Conservation (phyloP, 208 protist genomes). For the Leishmania martiniquensis region DNA sequence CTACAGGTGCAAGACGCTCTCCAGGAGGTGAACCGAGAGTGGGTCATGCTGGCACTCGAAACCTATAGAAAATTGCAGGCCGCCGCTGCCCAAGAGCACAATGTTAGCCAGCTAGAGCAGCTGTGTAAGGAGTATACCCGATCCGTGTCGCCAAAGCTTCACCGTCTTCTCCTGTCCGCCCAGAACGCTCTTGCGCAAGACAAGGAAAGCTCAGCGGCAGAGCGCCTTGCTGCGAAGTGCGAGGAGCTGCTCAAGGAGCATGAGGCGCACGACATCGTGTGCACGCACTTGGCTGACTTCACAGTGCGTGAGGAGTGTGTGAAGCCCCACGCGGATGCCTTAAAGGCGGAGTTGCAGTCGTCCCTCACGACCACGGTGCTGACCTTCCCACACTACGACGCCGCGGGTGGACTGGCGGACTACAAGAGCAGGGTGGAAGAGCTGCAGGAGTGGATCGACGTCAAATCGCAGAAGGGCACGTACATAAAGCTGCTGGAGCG, state of each 20-base stretch:
- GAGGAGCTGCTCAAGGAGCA: constrained; percentile 51
- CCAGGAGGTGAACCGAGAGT: constrained; percentile 72
- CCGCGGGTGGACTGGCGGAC: constrained; percentile 54
- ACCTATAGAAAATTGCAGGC: constrained; percentile 69
- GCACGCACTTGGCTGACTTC: constrained; percentile 75
- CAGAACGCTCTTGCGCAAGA: constrained; percentile 22
- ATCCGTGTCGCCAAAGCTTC: constrained; percentile 24
- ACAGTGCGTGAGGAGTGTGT: constrained; percentile 77
- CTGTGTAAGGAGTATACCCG: constrained; percentile 47
- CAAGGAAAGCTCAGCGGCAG: constrained; percentile 6
- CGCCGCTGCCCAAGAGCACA: constrained; percentile 44
- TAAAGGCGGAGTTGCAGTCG: constrained; percentile 64
- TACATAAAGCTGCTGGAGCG: constrained; percentile 71
- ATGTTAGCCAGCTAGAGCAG: constrained; percentile 41
- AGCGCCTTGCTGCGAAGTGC: constrained; percentile 35
- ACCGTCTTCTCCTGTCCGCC: constrained; percentile 27
- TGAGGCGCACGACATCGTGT: constrained; percentile 50
- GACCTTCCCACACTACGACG: constrained; percentile 49
- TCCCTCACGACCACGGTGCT: constrained; percentile 60
- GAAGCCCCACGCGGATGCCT: constrained; percentile 50
- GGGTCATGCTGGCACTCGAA: constrained; percentile 61
- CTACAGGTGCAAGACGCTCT: constrained; percentile 66
- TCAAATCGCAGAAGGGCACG: constrained; percentile 70
- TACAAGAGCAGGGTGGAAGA: constrained; percentile 74
- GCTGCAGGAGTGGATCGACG: constrained; percentile 84